Conservation (phyloP, 257 asterid species). For the Verbena officinalis region DNA sequence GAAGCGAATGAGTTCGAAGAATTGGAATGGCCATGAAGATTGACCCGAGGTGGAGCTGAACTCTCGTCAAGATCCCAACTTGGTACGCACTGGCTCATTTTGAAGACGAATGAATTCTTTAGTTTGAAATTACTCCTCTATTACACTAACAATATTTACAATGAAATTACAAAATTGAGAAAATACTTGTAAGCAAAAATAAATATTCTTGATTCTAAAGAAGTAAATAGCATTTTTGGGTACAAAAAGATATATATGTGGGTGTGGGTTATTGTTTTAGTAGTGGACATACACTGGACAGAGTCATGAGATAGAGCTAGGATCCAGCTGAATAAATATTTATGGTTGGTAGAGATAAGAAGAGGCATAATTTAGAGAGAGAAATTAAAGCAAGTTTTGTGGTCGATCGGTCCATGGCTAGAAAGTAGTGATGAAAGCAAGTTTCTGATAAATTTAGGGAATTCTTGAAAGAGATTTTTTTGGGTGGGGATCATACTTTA, state of each 20-base stretch:
- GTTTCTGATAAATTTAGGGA: slow-evolving; percentile 3
- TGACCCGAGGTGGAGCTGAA: slow-evolving; percentile 20
- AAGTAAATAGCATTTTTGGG: not conserved
- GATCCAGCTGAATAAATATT: too few species aligned
- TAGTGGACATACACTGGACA: slow-evolving; percentile 7
- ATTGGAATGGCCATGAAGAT: slow-evolving; percentile 25
- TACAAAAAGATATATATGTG: slow-evolving; percentile 28
- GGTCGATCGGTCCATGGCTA: slow-evolving; percentile 29
- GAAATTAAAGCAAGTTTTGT: slow-evolving; percentile 17
- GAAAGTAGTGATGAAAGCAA: slow-evolving; percentile 18
- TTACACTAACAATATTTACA: not conserved
- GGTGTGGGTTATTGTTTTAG: slow-evolving; percentile 27
- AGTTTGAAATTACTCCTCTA: not conserved
- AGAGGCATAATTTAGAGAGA: slow-evolving; percentile 31
- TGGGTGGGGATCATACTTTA: not conserved
- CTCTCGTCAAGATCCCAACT: slow-evolving; percentile 61
- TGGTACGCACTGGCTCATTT: slow-evolving; percentile 78
- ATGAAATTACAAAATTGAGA: too few species aligned
- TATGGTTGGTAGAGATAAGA: slow-evolving; percentile 39
- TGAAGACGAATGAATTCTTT: not conserved
- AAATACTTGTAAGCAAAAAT: not conserved
- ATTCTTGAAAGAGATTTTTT: slow-evolving; percentile 20
- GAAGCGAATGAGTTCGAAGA: slow-evolving; percentile 19
- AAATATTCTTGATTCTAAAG: not conserved
- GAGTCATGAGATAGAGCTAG: too few species aligned